Base-by-base conservation (phyloP, 495 filamentous ascomycete genomes). In the Lasiosphaeris hirsuta region DNA sequence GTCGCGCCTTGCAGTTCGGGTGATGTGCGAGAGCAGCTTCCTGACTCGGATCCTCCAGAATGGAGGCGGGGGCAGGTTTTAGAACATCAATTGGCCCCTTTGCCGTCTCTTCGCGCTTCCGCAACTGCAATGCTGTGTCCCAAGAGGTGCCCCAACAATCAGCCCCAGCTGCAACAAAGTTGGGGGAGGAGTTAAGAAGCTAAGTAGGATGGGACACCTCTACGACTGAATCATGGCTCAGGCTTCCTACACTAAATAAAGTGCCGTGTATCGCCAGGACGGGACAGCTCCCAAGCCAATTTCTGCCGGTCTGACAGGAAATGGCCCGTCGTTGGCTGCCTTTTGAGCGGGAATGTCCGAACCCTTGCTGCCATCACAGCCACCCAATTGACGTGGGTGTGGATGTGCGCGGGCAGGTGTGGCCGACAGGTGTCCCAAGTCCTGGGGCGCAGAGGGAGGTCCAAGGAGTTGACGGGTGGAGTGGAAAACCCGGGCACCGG, bases 401-500 rank as follows among this genome's bases (percentile, higher is more conserved):
- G 17, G 43, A 23, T 46, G 43, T 17, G 43, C 15, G 43, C 14
- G 10, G 15, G 11, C 33, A 7, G 23, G 18, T 17, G 11, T 19
- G 46, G 46, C 35, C 33, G 23, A 33, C 17, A 49, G 46, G 19
- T n/a, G 46, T 33, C n/a, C 19, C 19, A 49, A 15, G 33, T 2
- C 17, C 46, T 15, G 35, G 23, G 23, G 23, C 23, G 23, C 2
- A 30, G 2, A 30, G 23, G 23, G 5, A 30, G 23, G 5, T 5
- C 23, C 23, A 30, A 30, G 23, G 23, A 19, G 46, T 33, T n/a
- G 23, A 15, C n/a, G 49, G 49, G 49, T 30, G 46, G 46, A 35
- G 49, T 54, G 51, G 1, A 39, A 47, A 56, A 57, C 56, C 56
- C 56, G 48, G 56, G 30, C 49, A 10, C 34, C 41, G 56, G 53